These are phyloP conservation scores for Buddleja alternifolia DNA, from an alignment of 257 asterid genomes.

Conservation along the genomic window DNA sequence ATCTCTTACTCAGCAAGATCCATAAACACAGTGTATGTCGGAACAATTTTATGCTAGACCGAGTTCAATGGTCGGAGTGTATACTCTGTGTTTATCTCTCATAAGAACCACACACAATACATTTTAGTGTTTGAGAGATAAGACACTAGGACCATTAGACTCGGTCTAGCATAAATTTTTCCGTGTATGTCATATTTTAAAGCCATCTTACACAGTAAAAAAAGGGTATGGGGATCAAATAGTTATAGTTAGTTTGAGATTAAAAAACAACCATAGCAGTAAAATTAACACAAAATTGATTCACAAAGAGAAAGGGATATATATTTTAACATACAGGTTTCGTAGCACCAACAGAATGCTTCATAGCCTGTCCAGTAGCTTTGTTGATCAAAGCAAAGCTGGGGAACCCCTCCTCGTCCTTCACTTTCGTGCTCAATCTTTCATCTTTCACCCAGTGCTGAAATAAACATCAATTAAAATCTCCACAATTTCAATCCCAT, in stretches of 20 bases:
- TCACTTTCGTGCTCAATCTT: slow-evolving; percentile 63
- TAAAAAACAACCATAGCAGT: background rate
- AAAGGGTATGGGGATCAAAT: background rate
- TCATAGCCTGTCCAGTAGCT: slow-evolving; percentile 70
- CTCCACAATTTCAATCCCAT: background rate
- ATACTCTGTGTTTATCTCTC: too few relatives aligned
- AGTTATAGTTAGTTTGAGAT: background rate
- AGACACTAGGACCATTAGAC: too few relatives aligned
- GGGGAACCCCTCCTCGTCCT: slow-evolving; percentile 80
- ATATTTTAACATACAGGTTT: slow-evolving; percentile 31
- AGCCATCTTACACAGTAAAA: background rate
- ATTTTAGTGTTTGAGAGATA: too few relatives aligned
- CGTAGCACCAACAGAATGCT: slow-evolving; percentile 65
- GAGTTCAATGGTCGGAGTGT: too few relatives aligned
- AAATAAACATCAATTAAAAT: background rate
- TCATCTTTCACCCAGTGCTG: slow-evolving; percentile 83
- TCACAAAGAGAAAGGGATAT: background rate
- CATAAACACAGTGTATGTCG: too few relatives aligned
- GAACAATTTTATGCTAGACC: too few relatives aligned
- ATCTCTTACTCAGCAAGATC: background rate
- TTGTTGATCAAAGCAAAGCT: slow-evolving; percentile 74
- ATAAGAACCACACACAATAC: too few relatives aligned
- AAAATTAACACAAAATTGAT: background rate
- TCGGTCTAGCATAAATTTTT: too few relatives aligned
- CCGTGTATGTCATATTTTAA: background rate